Percentiles rank a stretch among this genome's conserved stretches.
Conservation (phyloP, 257 asterid genomes). For the Phtheirospermum japonicum region DNA sequence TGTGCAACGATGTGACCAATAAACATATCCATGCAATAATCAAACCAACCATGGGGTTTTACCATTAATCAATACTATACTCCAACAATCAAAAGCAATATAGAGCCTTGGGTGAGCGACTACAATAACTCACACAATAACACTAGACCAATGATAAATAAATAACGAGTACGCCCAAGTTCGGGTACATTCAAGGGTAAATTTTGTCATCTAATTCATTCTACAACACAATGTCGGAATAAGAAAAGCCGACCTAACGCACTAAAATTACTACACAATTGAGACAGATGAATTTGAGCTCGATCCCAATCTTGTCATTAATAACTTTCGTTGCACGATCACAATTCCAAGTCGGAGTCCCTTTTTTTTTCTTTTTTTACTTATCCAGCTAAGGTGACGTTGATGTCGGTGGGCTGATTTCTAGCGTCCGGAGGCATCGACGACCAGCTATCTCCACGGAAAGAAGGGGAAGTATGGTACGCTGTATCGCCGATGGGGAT, state of each 20-base stretch:
- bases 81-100: not conserved
- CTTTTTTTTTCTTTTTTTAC: not conserved
- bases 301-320: constrained; percentile 11
- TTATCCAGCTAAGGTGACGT: constrained; percentile 41
- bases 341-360: too few relatives aligned
- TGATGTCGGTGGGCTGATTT: constrained; percentile 52
- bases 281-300: not conserved
- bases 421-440: constrained; percentile 42
- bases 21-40: not conserved
- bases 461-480: constrained; percentile 40
- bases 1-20: not conserved
- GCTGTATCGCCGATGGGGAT: constrained; percentile 53
- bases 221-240: not conserved
- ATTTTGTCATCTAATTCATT: constrained; percentile 17
- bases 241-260: constrained; percentile 10
- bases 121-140: too few relatives aligned
- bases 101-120: not conserved
- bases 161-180: not conserved
- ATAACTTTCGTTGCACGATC: too few relatives aligned
- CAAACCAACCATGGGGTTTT: not conserved
- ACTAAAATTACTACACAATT: constrained; percentile 17
- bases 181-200: not conserved
- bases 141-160: not conserved
- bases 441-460: constrained; percentile 69
- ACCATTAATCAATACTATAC: constrained; percentile 3